Evolutionary conservation across 2,329 filamentous ascomycete species (phyloP), one percentile per base, ranked within the genome.

Genomic region (Sporothrix curviconia): DNA sequence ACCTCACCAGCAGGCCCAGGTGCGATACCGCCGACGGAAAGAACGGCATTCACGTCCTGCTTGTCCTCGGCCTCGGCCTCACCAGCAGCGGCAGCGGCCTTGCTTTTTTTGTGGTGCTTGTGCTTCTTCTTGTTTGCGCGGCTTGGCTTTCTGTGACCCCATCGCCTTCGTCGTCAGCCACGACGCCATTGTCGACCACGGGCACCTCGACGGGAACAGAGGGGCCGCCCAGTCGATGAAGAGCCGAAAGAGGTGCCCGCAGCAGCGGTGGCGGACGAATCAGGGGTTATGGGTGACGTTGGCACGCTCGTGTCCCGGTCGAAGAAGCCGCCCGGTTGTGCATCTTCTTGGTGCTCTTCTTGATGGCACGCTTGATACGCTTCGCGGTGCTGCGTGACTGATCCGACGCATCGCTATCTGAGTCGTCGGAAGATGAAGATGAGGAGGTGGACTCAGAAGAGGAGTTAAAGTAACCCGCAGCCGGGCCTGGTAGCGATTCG

Each of bases 401-500:
- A 62, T 83, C 80, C 1, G 66, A 67, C 2, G 83, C 80, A 32
- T 5, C 5, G 11, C 28, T 11, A 11, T 82, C 79, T 1, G 66
- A 67, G 2, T 82, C 79, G 28, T 32, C 28, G 28, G 6, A 6
- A 11, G 28, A 32, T 0, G 66, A 67, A 2, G 79, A 81, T 3
- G 79, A 39, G 17, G n/a, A 22, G 32, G 76, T 77, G 0, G 76
- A 59, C 14, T 43, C 52, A 32, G 76, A 78, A 47, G 69, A 82
- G 65, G 46, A 70, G 53, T 87, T 81, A 70, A 88, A 79, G 59
- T 87, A 83, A 49, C 85, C 80, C 8, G 82, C 81, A 7, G 87
- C 72, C 1, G 89, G 78, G 67, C 87, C 85, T 8, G 86, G 85
- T 61, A 84, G 80, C 0, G 83, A 84, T 66, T 89, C 86, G 42